Evolutionary conservation across 2,329 filamentous ascomycete species (phyloP), one percentile per base, ranked within the genome.

Genomic region (Neofusicoccum parvum): DNA sequence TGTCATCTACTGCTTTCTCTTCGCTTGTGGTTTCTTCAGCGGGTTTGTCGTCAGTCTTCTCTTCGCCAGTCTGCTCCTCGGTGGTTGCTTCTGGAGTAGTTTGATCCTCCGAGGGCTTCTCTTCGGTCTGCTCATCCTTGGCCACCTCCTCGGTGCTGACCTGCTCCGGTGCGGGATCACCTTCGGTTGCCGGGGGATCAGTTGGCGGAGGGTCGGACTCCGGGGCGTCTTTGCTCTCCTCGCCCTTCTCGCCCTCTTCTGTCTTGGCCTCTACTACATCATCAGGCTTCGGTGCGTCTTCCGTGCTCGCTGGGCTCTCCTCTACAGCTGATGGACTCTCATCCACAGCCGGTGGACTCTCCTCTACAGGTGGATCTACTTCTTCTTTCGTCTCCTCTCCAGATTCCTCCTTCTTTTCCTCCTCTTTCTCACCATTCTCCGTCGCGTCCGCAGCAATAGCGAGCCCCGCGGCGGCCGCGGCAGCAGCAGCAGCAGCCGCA

Each of bases 291-390:
- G 49, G 39, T 6, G 49, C 6, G 17, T 64, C 62, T 27, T 64
- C 43, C 11, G 45, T 23, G 65, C n/a, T 43, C 50, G 23, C 15
- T 56, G 58, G 20, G 66, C 63, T 12, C 56, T 68, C 17, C n/a
- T 70, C 68, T 46, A 66, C 54, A 60, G 20, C 65, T 12, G 36
- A 54, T 54, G 74, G n/a, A n/a, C 63, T 11, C 54, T 68, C 17
- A 10, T 70, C 68, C 46, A 66, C 54, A 62, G 20, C 65, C 10
- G 36, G 54, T 54, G 74, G 72, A 23, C 69, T 69, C 58, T 69
- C 66, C 49, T 73, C 72, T 32, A 67, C 9, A 20, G 50, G 15
- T 5, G 14, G 10, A 3, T 59, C 39, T 15, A 11, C 51, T 3
- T 56, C 36, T 15, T 36, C 41, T 10, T 59, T 37, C 39, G 45